Evolutionary conservation across 1,139 yeast genomes (phyloP), one percentile per base, ranked within the genome.

Genomic region (Arxiozyma heterogenica): DNA sequence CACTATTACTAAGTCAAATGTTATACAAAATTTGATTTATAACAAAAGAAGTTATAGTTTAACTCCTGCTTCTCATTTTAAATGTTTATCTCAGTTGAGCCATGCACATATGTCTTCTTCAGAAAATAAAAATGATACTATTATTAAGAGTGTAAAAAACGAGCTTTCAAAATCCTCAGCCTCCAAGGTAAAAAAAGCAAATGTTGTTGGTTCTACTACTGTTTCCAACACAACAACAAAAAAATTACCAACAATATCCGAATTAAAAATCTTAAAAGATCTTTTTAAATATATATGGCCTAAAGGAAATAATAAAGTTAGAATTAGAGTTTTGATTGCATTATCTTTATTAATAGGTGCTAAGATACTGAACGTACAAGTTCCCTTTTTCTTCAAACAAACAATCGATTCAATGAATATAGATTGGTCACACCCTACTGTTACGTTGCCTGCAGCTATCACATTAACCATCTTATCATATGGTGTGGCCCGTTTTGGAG

Each of bases 401-500:
- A 91, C 90, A 52, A 83, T 93, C 49, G 98, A 93, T 71, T 81
- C 83, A 18, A 91, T 93, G 98, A 93, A 93, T 65, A 78, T 91
- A 21, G 96, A 90, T 64, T 88, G 96, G 95, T 73, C 80, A 3
- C 70, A 74, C 9, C 78, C 81, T 38, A 76, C 84, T 1, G 72
- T 83, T 0, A 78, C 83, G 0, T 59, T 73, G 23, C 72, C 72
- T 1, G 64, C 68, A 4, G 82, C 80, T 3, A 80, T 86, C 43
- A 91, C 88, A 3, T 78, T 91, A 2, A 77, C 91, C 54, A 82
- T 93, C 39, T 64, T 93, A 27, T 95, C 96, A 0, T 91, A 93
- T 67, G 99, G 99, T 51, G 83, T 88, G 20, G 95, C 98, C 1
- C 75, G 98, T 57, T 90, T 94, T 67, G 97, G 98, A 22, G 86